Evolutionary conservation across 2,329 filamentous ascomycete genomes (phyloP), one percentile per base, ranked within the genome.

Genomic region (Didymellaceae sp.): DNA sequence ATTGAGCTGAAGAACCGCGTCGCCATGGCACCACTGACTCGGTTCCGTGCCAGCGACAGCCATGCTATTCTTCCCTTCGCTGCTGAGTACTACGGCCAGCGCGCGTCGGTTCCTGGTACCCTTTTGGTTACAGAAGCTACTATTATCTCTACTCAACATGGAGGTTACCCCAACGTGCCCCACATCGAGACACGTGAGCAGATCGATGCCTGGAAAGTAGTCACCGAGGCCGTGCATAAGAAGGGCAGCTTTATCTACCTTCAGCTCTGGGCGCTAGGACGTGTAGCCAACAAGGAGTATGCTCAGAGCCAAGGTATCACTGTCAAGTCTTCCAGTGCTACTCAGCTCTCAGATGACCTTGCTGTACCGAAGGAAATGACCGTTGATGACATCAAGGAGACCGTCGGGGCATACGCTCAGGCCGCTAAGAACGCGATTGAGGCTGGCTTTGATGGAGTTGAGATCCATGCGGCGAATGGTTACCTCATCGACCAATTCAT

Each of bases 401-500:
- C 67, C 13, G 63, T 77, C 18, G 38, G 56, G 5, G 71, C 74
- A 10, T 78, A 72, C 44, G 75, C 73, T 11, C 60, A 67, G 17
- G 77, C 75, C 4, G 78, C 80, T 0, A 75, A 74, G 60, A 75
- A 74, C 33, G 75, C 77, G 1, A 63, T 80, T 6, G 68, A 74
- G 37, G 82, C 80, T 3, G 82, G 82, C 0, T 82, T 85, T 56
- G 86, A 89, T 61, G 82, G 83, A 4, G 79, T 89, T 13, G 86
- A 79, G 53, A 70, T 80, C 10, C 76, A 79, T 55, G 77, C 68
- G 25, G 85, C 85, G 1, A 86, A 88, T 59, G 86, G 86, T 5
- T 90, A 90, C 64, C 77, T 91, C 1, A 68, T 89, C 18, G 80
- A 82, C 47, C 80, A 87, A 58, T 91, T 91, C 68, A 74, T 87